Base-by-base conservation (phyloP, 2,329 filamentous ascomycete species). In the Setomelanomma holmii region DNA sequence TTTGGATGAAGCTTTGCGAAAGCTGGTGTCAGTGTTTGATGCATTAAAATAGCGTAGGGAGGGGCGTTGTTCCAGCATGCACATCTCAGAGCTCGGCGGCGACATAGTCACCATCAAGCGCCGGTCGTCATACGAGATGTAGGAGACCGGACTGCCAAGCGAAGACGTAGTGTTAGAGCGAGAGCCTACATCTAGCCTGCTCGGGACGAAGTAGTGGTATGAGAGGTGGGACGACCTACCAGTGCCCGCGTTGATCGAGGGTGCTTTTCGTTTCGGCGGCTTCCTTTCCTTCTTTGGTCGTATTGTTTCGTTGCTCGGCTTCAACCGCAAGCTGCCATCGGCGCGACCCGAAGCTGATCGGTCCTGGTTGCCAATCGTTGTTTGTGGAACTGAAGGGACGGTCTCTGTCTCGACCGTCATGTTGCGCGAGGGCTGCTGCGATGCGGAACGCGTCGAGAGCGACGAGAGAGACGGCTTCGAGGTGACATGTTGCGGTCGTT, bases 401-500 rank as follows among this genome's bases (percentile, higher is more conserved):
- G 93, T 96, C 75, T 99, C 95, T 0, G 95, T 97, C 78, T 99
- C 95, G 12, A 98, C 93, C 8, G 91, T 98, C 92, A 99, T 97
- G 66, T 91, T 95, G 69, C 89, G 87, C 51, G 88, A 22, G 14
- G 46, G 40, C 17, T 33, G 46, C 17, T 47, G 45, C 11, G 84
- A 30, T 90, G 89, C n/a, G 86, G 87, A 70, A 96, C 90, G 45
- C 55, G 56, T 76, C 45, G 79, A 79, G 35, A 90, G 83, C 55
- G 87, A 88, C 30, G 89, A 84, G 43, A 87, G 86, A 7, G 90
- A 91, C 55, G 89, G 80, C 57, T 90, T 79, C 74, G 86, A 67
- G 68, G 87, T 70, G 75, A 86, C 73, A 36, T 71, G 79, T 63
- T 69, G 76, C 52, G 73, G 67, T 44, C 73, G 78, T 20, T 78